Base-by-base conservation (phyloP, 2,329 filamentous ascomycete genomes). In the Proliferodiscus dingleyae region DNA sequence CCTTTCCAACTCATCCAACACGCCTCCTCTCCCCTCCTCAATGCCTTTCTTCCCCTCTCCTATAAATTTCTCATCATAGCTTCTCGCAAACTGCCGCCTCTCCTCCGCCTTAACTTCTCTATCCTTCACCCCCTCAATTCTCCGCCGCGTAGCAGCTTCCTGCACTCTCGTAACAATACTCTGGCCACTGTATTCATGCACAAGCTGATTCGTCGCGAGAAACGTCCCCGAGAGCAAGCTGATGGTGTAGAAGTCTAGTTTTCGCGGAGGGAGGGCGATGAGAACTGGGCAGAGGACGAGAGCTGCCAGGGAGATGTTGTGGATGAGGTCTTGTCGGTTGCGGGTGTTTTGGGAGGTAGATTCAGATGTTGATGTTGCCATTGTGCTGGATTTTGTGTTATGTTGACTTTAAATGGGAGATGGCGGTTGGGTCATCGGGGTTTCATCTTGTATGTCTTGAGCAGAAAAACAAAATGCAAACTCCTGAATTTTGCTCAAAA, bases 241-340 rank as follows among this genome's bases (percentile, higher is more conserved):
- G 54, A 79, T 68, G 15, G 78, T 82, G 64, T 79, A 81, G 43
- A 76, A 57, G 58, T 83, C 79, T 40, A 83, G 63, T 63, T 82
- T 82, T 37, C 80, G 75, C 1, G 80, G 80, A 8, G 80, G 80
- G 8, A 83, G 64, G 13, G 72, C 58, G 38, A 73, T 71, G 41
- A 83, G 68, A 7, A 74, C 52, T 1, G 80, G 80, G 48, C 75
- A 78, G 38, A 71, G 59, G 16, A 83, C 58, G 22, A 77, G 61
- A 38, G 71, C 67, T 44, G 63, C 66, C 5, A 34, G 2, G 16
- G 32, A n/a, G 9, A 34, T n/a, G 32, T 34, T 34, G 16, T 34
- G 32, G 32, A 15, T 15, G 32, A 18, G 43, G 37, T 33, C 46
- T 24, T n/a, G n/a, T n/a, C n/a, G n/a, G n/a, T n/a, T 34, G 39